Percentiles rank a stretch among this genome's conserved stretches.
phyloP scores from a whole-genome alignment of 257 asterid species.

The Salvia rosmarinus region DNA sequence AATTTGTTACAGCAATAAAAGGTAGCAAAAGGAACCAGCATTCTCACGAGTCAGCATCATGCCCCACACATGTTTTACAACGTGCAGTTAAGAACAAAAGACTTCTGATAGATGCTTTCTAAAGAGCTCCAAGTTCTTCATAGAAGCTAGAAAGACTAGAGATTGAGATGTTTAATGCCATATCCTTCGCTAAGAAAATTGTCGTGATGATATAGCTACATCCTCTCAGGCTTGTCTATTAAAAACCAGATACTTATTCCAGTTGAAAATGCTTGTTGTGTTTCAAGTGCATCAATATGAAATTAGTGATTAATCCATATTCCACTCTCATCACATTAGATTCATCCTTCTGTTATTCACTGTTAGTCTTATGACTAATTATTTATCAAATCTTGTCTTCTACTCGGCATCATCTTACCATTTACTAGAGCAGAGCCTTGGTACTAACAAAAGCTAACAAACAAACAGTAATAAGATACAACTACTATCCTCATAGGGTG shows the following conservation, averaged over 20 bases:
- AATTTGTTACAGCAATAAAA: slow-evolving; percentile 10
- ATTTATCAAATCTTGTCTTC: slow-evolving; percentile 12
- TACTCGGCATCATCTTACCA: not conserved
- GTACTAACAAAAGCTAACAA: not conserved
- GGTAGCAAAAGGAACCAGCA: slow-evolving; percentile 19
- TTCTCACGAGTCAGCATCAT: slow-evolving; percentile 14
- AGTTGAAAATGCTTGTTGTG: not conserved
- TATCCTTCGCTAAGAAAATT: slow-evolving; percentile 10
- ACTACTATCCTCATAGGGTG: slow-evolving; percentile 24
- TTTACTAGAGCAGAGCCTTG: not conserved
- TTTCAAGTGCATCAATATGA: slow-evolving; percentile 12
- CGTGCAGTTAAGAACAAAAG: not conserved
- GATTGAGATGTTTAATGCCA: slow-evolving; percentile 11
- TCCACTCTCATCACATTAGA: slow-evolving; percentile 13
- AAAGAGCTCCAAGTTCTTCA: not conserved
- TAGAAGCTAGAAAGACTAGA: not conserved
- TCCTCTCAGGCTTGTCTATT: slow-evolving; percentile 7
- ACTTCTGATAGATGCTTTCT: not conserved
- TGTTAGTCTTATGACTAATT: not conserved
- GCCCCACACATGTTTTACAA: slow-evolving; percentile 10
- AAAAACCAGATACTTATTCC: not conserved
- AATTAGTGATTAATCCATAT: not conserved
- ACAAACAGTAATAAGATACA: not conserved
- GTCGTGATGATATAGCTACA: slow-evolving; percentile 1
- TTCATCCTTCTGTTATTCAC: slow-evolving; percentile 9